Base-by-base conservation (phyloP, 306 rosid species). In the Cicer judaicum region DNA sequence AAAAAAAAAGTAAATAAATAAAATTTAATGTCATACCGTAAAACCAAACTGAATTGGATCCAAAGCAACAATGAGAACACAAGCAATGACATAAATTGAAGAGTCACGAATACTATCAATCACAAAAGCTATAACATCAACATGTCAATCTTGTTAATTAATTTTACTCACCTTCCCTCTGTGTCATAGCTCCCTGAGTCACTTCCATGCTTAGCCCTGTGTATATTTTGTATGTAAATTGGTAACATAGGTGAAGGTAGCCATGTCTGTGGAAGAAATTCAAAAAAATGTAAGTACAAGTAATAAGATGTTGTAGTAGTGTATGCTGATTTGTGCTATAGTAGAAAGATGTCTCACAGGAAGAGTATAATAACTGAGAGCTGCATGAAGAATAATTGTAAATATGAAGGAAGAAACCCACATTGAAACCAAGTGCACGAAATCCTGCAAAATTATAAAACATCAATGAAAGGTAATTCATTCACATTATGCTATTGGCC, bases 41-140 rank as follows among this genome's bases (percentile, higher is more conserved):
- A 94, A 94, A 66, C 99, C 99, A 66, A 94, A 89, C 86, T 92
- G 99, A 69, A 94, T 89, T 19, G 99, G 98, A 55, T 97, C 99
- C 84, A 94, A 72, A 82, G 99, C 99, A 36, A 94, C 97, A 49
- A 94, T 89, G 43, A 92, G 83, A 85, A 92, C 99, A 62, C 99
- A 94, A 7, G 89, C 96, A 55, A 92, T 50, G 5, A 94, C 97
- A 67, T 97, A 94, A 64, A 94, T 78, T 29, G 97, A 87, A 74
- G 86, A 80, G 0, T 94, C 98, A 2, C 92, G 91, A 36, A 29
- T 29, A 29, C 34, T 29, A 3, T 3, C 34, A 2, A 29, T 57
- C 21, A 24, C 24, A 34, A 41, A 67, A 42, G 7, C 7, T 29
- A 34, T 2, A 14, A 16, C 52, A 67, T n/a, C 6, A 62, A 70